Base-by-base conservation (phyloP, 2,329 filamentous ascomycete genomes). In the Cladobotryum protrusum region DNA sequence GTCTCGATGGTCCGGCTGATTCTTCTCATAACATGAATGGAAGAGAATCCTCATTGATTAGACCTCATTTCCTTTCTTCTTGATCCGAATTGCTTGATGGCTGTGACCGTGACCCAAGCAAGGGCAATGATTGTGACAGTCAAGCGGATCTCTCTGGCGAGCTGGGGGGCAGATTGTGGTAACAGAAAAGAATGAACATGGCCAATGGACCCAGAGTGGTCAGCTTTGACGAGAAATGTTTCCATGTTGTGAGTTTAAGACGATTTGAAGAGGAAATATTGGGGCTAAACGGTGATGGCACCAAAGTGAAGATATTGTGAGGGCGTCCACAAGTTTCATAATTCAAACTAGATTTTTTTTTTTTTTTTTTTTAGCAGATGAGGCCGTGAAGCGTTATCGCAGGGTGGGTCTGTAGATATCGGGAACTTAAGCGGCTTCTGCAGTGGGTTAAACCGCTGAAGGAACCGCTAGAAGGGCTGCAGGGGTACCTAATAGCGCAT, bases 21-120 rank as follows among this genome's bases (percentile, higher is more conserved):
- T 14, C 4, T 17, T n/a, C 13, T 39, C 3, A 11, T 39, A 17
- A n/a, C 4, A 14, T n/a, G 6, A 17, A 37, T 37, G 12, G n/a
- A n/a, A n/a, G 13, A 17, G 6, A 17, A n/a, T n/a, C 35, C n/a
- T n/a, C 4, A 17, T n/a, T n/a, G 11, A 29, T 9, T n/a, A n/a
- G 35, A 37, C n/a, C 12, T 37, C 5, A 9, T 14, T 17, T 15
- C 41, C 11, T 34, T 47, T 6, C 14, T 45, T n/a, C 41, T 49
- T 35, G 40, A 41, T 15, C 47, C 40, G 20, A 52, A 34, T 12
- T 53, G 51, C 48, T 50, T 53, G 34, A 55, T 55, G 5, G 47
- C 53, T 15, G 43, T 57, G 15, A 58, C 56, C 2, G 53, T 48
- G 32, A 58, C 56, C 57, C 57, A 59, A 3, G 57, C 57, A 34